Percentiles rank a stretch among this genome's conserved stretches.
Evolutionary conservation across 768 basidiomycete genomes (phyloP).

Genomic region (Fibroporia radiculosa): DNA sequence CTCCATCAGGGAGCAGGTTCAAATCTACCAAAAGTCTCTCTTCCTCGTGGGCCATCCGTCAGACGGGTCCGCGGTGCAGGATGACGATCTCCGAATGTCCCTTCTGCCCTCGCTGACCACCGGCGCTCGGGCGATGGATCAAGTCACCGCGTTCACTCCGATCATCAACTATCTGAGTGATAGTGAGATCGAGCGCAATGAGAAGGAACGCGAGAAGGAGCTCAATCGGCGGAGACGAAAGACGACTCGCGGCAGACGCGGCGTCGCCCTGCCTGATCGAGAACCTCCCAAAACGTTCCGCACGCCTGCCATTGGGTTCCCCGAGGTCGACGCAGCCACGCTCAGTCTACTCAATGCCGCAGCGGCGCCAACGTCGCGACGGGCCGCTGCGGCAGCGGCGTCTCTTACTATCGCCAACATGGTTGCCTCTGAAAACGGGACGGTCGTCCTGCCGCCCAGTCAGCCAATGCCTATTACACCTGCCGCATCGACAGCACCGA

Average conservation of each 20-base stretch:
- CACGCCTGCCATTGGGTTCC: conserved; percentile 82
- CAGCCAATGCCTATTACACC: conserved; percentile 34
- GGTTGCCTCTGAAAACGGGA: conserved; percentile 88
- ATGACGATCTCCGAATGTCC: conserved; percentile 86
- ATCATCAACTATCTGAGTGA: conserved; percentile 84
- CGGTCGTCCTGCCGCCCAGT: conserved; percentile 35
- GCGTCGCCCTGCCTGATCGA: conserved; percentile 83
- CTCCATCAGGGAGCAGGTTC: conserved; percentile 91
- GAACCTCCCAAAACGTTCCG: conserved; percentile 90
- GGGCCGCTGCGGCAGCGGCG: conserved; percentile 84
- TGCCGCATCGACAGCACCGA: conserved; percentile 34
- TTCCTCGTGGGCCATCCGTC: conserved; percentile 85
- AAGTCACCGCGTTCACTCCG: conserved; percentile 78
- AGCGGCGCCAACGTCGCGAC: conserved; percentile 59
- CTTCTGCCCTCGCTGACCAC: conserved; percentile 78
- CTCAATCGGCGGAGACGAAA: conserved; percentile 78
- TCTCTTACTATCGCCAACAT: conserved; percentile 83
- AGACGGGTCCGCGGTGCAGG: conserved; percentile 69
- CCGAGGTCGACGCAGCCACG: conserved; percentile 65
- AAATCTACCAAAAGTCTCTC: conserved; percentile 85
- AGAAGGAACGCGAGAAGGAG: conserved; percentile 93
- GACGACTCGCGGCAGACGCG: conserved; percentile 73
- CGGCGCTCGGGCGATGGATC: conserved; percentile 67
- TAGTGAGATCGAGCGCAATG: conserved; percentile 80
- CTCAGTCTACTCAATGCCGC: conserved; percentile 59